phyloP scores from a whole-genome alignment of 192 early-diverging fungal species.

The Podila epicladia region DNA sequence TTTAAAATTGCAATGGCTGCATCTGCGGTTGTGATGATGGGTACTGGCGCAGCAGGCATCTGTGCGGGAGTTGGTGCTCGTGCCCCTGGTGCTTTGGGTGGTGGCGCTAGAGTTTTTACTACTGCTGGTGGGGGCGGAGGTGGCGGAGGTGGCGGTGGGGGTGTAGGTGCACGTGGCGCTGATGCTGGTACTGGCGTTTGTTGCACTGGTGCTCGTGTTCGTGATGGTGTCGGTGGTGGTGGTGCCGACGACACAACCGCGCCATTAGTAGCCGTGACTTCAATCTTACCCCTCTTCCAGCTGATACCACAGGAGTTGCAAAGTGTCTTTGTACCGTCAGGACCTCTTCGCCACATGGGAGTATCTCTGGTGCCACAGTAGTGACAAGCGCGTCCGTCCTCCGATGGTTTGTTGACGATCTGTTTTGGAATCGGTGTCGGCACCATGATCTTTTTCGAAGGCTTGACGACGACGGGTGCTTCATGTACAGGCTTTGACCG shows the following conservation, averaged over 20 bases:
- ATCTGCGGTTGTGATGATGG: conserved; percentile 27
- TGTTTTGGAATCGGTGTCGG: background rate
- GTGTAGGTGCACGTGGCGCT: background rate
- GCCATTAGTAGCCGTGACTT: conserved; percentile 16
- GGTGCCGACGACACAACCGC: background rate
- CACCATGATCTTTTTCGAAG: background rate
- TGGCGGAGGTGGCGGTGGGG: background rate
- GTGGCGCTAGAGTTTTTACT: background rate
- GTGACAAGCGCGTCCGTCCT: conserved; percentile 46
- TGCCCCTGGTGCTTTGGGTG: background rate
- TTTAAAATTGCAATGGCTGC: conserved; percentile 20
- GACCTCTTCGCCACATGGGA: conserved; percentile 83
- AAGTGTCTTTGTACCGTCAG: conserved; percentile 72
- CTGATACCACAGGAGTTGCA: conserved; percentile 84
- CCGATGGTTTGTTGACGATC: background rate
- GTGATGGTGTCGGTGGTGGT: background rate
- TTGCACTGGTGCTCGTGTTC: background rate
- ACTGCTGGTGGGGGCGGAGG: background rate
- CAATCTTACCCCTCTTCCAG: conserved; percentile 79
- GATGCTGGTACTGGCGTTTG: background rate
- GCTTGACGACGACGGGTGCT: background rate
- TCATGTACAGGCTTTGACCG: background rate
- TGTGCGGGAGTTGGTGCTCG: background rate
- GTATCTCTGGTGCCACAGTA: conserved; percentile 73
- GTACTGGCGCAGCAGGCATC: background rate